Base-by-base conservation (phyloP, 176 grass and related monocot species). In the Juncus inflexus region DNA sequence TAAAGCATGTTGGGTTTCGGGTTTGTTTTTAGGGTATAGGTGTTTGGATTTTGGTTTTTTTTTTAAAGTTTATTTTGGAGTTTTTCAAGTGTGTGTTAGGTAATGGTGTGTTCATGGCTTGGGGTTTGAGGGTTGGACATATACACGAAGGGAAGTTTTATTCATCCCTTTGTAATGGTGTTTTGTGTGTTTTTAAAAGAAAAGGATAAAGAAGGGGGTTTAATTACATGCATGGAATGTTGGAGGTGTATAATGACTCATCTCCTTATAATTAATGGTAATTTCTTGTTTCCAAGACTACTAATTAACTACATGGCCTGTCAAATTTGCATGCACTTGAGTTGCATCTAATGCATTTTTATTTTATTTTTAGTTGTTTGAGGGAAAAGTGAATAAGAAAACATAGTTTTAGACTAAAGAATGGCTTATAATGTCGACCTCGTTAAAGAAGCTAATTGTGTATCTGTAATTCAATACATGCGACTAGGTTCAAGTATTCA, bases 61-160 rank as follows among this genome's bases (percentile, higher is more conserved):
- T 39, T 14, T 13, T 11, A 15, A 37, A 61, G 3, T 39, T 35
- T 52, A 47, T 47, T 47, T 47, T 6, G 52, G 42, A 77, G 40
- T 49, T 77, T 3, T 19, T 59, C 35, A 55, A 58, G 62, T 77
- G 50, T 67, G 63, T 58, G 19, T 65, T 50, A 67, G 63, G 65
- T 51, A 58, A 67, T 77, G 62, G 54, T 67, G 64, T 77, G 62
- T 51, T 62, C 16, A 50, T 77, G 42, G 74, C 45, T 52, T 69
- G 74, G 61, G 63, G 74, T 67, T 64, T 60, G 52, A 35, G 41
- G 74, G 74, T 43, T 62, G 19, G n/a, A 43, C 10, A 58, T 77
- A 54, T 61, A 74, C 53, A 59, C 61, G 72, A 81, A 78, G 89
- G 80, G 61, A 57, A 65, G 47, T 87, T 92, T 92, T 92, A 92